A percentile compares a stretch with the other conserved stretches of the same genome.
Conservation (phyloP, 2,329 filamentous ascomycete genomes). For the Sporothrix humicola region DNA sequence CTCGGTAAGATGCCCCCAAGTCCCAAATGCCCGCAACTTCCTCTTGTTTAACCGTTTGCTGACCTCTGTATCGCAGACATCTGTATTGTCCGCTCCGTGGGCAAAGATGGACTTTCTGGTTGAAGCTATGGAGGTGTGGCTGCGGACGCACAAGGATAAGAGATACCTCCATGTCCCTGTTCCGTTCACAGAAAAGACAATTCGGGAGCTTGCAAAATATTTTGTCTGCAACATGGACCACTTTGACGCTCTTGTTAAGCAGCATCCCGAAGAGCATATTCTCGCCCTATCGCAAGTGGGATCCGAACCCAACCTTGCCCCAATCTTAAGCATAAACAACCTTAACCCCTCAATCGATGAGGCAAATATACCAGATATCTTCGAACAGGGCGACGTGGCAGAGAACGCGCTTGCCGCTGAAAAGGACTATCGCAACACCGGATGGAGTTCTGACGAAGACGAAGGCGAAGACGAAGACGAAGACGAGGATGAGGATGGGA, state of each 20-base stretch:
- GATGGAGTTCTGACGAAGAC: neutral
- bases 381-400: too few species aligned
- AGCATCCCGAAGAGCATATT: conserved; percentile 1
- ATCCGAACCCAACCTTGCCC: too few species aligned
- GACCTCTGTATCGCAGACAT: neutral
- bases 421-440: neutral
- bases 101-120: conserved; percentile 34
- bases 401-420: too few species aligned
- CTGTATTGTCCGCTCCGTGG: conserved; percentile 36
- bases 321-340: too few species aligned
- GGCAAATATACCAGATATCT: too few species aligned
- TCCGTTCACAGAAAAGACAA: neutral
- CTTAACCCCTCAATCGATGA: too few species aligned
- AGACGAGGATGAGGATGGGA: neutral
- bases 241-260: neutral
- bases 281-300: neutral
- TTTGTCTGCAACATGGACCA: conserved; percentile 12
- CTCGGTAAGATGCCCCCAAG: neutral
- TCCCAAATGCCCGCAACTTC: neutral
- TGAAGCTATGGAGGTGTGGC: conserved; percentile 37
- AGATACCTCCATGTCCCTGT: neutral
- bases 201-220: neutral
- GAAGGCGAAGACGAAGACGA: neutral
- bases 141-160: conserved; percentile 13
- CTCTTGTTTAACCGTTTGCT: neutral